Conservation (phyloP, 176 grass and related monocot genomes). For the Zea mays region DNA sequence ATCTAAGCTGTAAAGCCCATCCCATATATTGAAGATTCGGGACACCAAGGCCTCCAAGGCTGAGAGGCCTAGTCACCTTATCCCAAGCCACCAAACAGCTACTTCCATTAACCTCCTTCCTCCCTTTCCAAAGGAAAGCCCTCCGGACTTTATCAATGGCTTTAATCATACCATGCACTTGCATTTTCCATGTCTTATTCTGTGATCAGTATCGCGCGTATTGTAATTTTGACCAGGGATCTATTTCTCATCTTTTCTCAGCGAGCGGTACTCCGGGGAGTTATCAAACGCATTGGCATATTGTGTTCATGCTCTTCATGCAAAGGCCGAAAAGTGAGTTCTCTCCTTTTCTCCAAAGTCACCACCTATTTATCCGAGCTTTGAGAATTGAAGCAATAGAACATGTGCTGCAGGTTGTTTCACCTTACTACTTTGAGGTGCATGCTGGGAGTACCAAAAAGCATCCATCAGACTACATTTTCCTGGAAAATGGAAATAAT, state of each 20-base stretch:
- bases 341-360: constrained; percentile 29
- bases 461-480: constrained; percentile 69
- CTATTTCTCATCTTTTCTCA: constrained; percentile 54
- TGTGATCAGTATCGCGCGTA: constrained; percentile 4
- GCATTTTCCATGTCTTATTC: not conserved
- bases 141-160: too few relatives aligned
- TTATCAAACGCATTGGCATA: constrained; percentile 57
- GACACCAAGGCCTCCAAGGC: too few relatives aligned
- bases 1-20: too few relatives aligned
- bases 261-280: constrained; percentile 53
- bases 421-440: constrained; percentile 66
- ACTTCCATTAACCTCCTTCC: too few relatives aligned
- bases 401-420: constrained; percentile 52
- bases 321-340: not conserved
- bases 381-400: not conserved
- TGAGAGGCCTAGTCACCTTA: too few relatives aligned
- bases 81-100: too few relatives aligned
- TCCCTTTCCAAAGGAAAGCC: too few relatives aligned
- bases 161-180: not conserved
- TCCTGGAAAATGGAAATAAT: constrained; percentile 67
- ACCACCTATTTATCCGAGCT: not conserved
- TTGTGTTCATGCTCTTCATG: constrained; percentile 25
- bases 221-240: constrained; percentile 41
- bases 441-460: constrained; percentile 83
- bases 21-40: too few relatives aligned